Percentiles rank a stretch among this genome's conserved stretches.
These are phyloP conservation scores for Haberlea rhodopensis DNA, from an alignment of 257 asterid genomes.

Conservation along the genomic window DNA sequence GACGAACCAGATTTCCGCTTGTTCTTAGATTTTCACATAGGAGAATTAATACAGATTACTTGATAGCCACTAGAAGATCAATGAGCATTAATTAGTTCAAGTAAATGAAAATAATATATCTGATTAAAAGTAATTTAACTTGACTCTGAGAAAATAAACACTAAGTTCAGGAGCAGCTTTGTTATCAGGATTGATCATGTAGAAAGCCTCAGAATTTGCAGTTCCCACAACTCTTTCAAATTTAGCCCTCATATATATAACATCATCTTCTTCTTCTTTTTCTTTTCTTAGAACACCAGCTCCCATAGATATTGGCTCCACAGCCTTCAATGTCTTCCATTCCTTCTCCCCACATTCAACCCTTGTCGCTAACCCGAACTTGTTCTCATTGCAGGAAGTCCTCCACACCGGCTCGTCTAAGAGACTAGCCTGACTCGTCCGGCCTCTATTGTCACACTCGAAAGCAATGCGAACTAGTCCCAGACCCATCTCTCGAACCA, in stretches of 20 bases:
- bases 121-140: background rate
- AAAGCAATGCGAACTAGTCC: constrained; percentile 50
- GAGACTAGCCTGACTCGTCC: constrained; percentile 24
- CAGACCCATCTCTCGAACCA: constrained; percentile 53
- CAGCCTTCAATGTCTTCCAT: constrained; percentile 39
- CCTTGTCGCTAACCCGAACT: constrained; percentile 44
- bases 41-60: background rate
- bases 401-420: constrained; percentile 49
- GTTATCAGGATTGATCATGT: constrained; percentile 63
- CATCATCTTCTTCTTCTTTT: constrained; percentile 32
- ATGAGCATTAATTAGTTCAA: background rate
- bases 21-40: too few relatives aligned
- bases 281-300: constrained; percentile 51
- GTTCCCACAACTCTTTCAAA: constrained; percentile 64
- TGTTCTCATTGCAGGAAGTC: constrained; percentile 50
- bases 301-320: constrained; percentile 58
- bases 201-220: constrained; percentile 57
- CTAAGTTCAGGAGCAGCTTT: constrained; percentile 61
- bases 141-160: constrained; percentile 52
- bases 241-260: constrained; percentile 61
- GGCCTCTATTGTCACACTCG: constrained; percentile 45
- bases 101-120: background rate
- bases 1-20: too few relatives aligned
- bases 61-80: background rate
- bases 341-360: constrained; percentile 45